Evolutionary conservation across 495 filamentous ascomycete species (phyloP).

Genomic region (Halenospora varia): DNA sequence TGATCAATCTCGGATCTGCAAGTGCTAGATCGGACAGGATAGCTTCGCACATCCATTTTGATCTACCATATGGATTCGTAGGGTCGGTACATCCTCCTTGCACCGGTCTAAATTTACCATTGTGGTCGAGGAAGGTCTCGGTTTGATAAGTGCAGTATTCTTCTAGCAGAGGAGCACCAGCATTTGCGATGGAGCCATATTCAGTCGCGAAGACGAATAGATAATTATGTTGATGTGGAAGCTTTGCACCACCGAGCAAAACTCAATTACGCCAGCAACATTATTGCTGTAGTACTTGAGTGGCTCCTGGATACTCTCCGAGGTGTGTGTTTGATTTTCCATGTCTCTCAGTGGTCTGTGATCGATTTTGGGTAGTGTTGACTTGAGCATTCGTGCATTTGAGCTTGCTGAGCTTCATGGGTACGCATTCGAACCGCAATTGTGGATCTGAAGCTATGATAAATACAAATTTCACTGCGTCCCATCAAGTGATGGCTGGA

Average conservation of each 20-base stretch:
- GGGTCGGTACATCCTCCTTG: background rate
- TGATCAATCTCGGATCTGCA: background rate
- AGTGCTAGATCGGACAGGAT: background rate
- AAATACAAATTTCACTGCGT: background rate
- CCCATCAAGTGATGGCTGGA: too few relatives aligned
- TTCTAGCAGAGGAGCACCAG: background rate
- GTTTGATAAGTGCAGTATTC: background rate
- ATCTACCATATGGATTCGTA: background rate
- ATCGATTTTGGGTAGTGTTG: too few relatives aligned
- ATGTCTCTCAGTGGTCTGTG: too few relatives aligned
- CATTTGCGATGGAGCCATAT: background rate
- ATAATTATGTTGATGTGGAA: background rate
- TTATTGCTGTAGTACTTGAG: background rate
- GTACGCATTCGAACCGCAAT: background rate
- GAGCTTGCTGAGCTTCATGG: too few relatives aligned
- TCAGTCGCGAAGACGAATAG: background rate
- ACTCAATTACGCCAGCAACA: background rate
- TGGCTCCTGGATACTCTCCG: too few relatives aligned
- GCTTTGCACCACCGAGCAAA: background rate
- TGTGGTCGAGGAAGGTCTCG: background rate
- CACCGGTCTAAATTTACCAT: background rate
- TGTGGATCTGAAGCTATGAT: background rate
- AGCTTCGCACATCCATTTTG: background rate
- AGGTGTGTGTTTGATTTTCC: too few relatives aligned
- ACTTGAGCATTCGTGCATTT: background rate